Evolutionary conservation across 164 flowering plant genomes (phyloP).

Genomic region (Tetracentron sinense): DNA sequence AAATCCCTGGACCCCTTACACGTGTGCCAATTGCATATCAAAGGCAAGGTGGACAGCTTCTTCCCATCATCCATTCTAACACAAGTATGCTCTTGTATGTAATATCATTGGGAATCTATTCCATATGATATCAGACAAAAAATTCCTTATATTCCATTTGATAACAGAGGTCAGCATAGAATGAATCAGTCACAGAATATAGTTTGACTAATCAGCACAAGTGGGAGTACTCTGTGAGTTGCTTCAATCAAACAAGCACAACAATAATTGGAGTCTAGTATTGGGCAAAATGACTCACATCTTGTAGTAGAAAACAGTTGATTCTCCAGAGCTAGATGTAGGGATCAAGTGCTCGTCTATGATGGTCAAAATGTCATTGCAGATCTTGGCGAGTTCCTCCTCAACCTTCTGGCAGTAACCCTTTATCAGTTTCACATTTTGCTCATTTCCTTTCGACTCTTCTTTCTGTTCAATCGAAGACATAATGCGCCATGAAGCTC

Average conservation of each 20-base stretch:
- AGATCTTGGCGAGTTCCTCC: constrained; percentile 22
- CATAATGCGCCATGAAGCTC: constrained; percentile 30
- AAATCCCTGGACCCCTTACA: not conserved
- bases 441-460: constrained; percentile 24
- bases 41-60: too few relatives aligned
- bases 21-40: too few relatives aligned
- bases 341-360: constrained; percentile 26
- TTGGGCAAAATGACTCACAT: constrained; percentile 12
- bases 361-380: constrained; percentile 22
- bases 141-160: too few relatives aligned
- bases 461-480: constrained; percentile 27
- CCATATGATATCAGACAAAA: too few relatives aligned
- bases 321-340: constrained; percentile 19
- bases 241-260: not conserved
- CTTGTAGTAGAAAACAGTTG: constrained; percentile 24
- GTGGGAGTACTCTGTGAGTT: too few relatives aligned
- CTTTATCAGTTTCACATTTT: constrained; percentile 23
- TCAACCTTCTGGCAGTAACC: constrained; percentile 26
- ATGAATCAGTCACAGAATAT: too few relatives aligned
- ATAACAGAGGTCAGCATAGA: too few relatives aligned
- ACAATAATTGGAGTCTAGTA: too few relatives aligned
- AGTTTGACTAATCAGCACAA: too few relatives aligned
- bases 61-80: too few relatives aligned
- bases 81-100: too few relatives aligned
- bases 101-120: too few relatives aligned